Evolutionary conservation across 306 rosid species (phyloP).

Genomic region (Cicer arietinum): DNA sequence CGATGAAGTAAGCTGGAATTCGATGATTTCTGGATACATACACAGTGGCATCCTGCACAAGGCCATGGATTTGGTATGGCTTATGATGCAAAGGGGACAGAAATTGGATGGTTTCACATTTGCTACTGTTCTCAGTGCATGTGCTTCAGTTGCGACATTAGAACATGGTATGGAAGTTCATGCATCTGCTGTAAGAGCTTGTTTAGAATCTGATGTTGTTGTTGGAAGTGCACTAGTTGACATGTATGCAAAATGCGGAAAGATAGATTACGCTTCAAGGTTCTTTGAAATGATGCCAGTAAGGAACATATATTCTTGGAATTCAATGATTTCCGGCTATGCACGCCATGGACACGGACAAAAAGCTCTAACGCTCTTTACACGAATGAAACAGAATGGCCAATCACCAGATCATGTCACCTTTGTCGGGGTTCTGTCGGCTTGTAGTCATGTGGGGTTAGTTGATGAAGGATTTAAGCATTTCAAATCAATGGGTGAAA

Average conservation of each 20-base stretch:
- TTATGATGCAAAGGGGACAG: constrained; percentile 86
- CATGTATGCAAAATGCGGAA: constrained; percentile 95
- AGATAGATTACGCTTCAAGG: constrained; percentile 84
- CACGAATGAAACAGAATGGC: constrained; percentile 68
- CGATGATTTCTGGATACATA: constrained; percentile 90
- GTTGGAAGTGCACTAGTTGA: constrained; percentile 90
- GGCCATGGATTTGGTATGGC: constrained; percentile 85
- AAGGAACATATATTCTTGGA: constrained; percentile 86
- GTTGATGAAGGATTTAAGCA: constrained; percentile 76
- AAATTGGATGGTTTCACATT: constrained; percentile 83
- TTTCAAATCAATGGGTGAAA: constrained; percentile 68
- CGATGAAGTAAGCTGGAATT: constrained; percentile 91
- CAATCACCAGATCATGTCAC: constrained; percentile 86
- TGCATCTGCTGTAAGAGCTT: constrained; percentile 76
- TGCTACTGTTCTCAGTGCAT: constrained; percentile 94
- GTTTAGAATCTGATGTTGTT: constrained; percentile 78
- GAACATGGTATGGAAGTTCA: constrained; percentile 95
- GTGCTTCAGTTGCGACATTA: constrained; percentile 89
- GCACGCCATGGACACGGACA: constrained; percentile 90
- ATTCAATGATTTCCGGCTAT: constrained; percentile 89
- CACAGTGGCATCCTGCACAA: constrained; percentile 74
- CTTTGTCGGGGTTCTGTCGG: constrained; percentile 89
- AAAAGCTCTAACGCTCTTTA: constrained; percentile 70
- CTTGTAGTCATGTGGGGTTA: constrained; percentile 93
- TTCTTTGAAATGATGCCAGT: constrained; percentile 80